Conservation (phyloP, 1,284 basidiomycete genomes). For the Bondarzewia mesenterica region DNA sequence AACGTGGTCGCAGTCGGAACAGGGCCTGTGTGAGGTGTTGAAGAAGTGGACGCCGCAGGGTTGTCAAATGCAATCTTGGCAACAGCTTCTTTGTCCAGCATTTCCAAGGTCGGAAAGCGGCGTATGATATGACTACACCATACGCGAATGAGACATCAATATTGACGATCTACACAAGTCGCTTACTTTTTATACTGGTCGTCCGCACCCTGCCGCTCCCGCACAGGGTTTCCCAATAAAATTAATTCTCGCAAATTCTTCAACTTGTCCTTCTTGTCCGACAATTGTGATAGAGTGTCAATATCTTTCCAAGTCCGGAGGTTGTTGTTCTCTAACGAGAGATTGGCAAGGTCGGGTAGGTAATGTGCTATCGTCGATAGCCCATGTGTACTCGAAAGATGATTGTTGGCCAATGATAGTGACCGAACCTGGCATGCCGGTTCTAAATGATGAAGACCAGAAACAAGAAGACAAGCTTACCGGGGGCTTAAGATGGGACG, state of each 20-base stretch:
- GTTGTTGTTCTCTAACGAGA: constrained; percentile 75
- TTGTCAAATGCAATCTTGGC: constrained; percentile 67
- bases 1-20: constrained; percentile 53
- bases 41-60: constrained; percentile 36
- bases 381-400: constrained; percentile 36
- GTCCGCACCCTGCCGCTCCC: constrained; percentile 45
- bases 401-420: constrained; percentile 65
- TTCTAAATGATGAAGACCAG: constrained; percentile 4
- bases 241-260: constrained; percentile 68
- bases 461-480: constrained; percentile 29
- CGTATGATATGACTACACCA: constrained; percentile 57
- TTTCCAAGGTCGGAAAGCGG: constrained; percentile 62
- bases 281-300: constrained; percentile 38
- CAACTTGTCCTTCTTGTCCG: constrained; percentile 52
- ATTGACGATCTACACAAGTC: not conserved
- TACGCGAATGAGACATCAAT: not conserved
- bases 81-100: constrained; percentile 72
- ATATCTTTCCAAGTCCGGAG: constrained; percentile 62
- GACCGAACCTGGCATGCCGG: constrained; percentile 51
- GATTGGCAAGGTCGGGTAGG: constrained; percentile 66
- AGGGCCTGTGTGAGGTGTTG: constrained; percentile 27
- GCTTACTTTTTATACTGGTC: constrained; percentile 62
- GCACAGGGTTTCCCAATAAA: constrained; percentile 73
- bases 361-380: constrained; percentile 55
- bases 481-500: constrained; percentile 67